Conservation (phyloP, 2,329 filamentous ascomycete genomes). For the Trichophyton schoenleinii region DNA sequence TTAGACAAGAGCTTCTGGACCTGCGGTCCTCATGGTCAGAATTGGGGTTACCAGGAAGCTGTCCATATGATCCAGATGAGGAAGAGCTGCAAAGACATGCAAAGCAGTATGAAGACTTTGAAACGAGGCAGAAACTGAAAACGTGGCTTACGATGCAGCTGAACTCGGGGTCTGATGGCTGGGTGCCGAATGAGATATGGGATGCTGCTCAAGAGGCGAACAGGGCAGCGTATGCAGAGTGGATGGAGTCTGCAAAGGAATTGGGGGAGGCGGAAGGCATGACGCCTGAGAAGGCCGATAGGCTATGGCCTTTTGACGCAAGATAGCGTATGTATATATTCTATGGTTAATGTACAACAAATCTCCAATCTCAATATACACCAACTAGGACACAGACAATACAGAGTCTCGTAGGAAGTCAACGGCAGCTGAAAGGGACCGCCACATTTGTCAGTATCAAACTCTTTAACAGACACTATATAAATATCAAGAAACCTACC, state of each 20-base stretch:
- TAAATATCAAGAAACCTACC: slow-evolving; percentile 5
- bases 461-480: not conserved
- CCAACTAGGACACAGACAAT: not conserved
- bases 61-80: not conserved
- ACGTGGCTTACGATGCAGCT: not conserved
- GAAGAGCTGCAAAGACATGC: not conserved
- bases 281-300: not conserved
- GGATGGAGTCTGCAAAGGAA: not conserved
- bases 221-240: not conserved
- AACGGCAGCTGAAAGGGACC: not conserved
- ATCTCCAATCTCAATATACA: not conserved
- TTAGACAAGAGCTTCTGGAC: not conserved
- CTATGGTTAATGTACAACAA: not conserved
- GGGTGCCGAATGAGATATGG: not conserved
- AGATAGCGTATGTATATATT: not conserved
- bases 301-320: not conserved
- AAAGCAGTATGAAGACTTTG: not conserved
- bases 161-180: not conserved
- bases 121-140: not conserved
- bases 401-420: not conserved
- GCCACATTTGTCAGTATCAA: not conserved
- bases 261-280: not conserved
- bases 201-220: not conserved
- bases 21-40: not conserved
- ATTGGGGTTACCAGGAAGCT: not conserved